phyloP scores from a whole-genome alignment of 176 grass and related monocot genomes.

The Hordeum vulgare region MorexV3_pseudomolecules_assembly NC_058519.1:45649257-45649756 shows the following conservation, averaged over 20 bases:
- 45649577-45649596: background rate
- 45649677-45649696: background rate
- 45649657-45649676: background rate
- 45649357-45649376: background rate
- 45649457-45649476: no score
- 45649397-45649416: background rate
- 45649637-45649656: constrained; percentile 16
- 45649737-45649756: background rate
- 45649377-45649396: background rate
- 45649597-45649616: background rate
- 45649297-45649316: background rate
- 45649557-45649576: background rate
- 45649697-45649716: background rate
- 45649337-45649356: background rate
- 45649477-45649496: no score
- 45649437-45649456: no score
- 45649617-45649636: background rate
- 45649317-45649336: background rate
- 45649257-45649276: background rate
- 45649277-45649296: background rate
- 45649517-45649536: background rate
- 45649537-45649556: background rate
- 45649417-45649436: background rate
- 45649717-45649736: background rate
- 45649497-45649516: background rate